Evolutionary conservation across 2,329 filamentous ascomycete genomes (phyloP), one percentile per base, ranked within the genome.

Genomic region (Epichloe hybrida): DNA sequence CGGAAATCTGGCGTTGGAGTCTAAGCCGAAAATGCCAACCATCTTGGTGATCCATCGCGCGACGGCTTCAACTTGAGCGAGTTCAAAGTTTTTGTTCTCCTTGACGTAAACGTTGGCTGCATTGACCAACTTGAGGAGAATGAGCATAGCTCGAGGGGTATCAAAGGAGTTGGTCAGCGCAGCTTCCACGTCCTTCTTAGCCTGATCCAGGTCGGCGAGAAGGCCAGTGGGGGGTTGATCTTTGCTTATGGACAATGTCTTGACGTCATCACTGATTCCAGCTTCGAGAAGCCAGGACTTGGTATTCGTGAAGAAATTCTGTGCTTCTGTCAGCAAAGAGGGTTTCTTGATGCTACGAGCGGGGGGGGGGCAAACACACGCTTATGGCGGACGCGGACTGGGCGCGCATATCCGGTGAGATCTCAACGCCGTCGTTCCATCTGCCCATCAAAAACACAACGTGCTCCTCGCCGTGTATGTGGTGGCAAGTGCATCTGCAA

Each of bases 401-500:
- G 42, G 80, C 81, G 52, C 87, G 76, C 69, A 95, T 81, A 50
- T 90, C 88, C 2, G 85, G 81, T 0, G 88, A 91, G 54, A 96
- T 93, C 62, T 96, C 91, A 35, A 96, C 83, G 2, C 88, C 87
- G 47, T 95, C 87, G 58, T 88, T 87, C 90, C 91, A 97, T 46
- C 80, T 81, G 43, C 90, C 88, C 58, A 95, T 79, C 44, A 97
- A 68, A 68, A 96, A 95, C 15, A 93, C 84, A 49, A 94, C 85
- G 44, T 76, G 50, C 81, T 82, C 53, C 91, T 76, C 0, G 89
- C 75, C 0, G 87, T 93, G 73, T 88, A 95, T 11, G 69, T 73
- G 2, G 71, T 76, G 11, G 69, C 69, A 7, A 97, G 70, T 0
- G 90, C 89, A 64, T 94, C 86, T 34, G 88, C 79, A 55, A 97